Evolutionary conservation across 495 filamentous ascomycete genomes (phyloP), one percentile per base, ranked within the genome.

Genomic region (Aspergillus carlsbadensis): DNA sequence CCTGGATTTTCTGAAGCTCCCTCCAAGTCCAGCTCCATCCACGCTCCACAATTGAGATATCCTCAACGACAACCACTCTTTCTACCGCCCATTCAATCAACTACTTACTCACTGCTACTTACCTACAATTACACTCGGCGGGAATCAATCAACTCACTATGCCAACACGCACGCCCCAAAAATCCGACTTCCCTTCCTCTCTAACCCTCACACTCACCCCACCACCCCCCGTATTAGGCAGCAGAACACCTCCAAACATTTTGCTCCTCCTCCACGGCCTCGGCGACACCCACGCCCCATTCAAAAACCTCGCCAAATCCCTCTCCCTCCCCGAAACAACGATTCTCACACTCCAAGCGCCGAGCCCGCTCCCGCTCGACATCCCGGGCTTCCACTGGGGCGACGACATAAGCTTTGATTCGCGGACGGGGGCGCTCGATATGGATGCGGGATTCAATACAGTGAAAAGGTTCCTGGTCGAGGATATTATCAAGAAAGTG

Each of bases 241-340:
- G 8, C 40, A 34, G 39, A 31, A 13, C 39, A 17, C 40, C 58
- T 50, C 86, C 84, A 17, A 85, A 92, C 63, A 79, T 96, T 65
- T 87, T 98, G 35, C 70, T 97, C 67, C 83, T 97, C 45, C 85
- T 97, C 39, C 93, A 98, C 72, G 92, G 93, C 52, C 81, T 98
- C 2, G 94, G 94, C 29, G 93, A 97, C 70, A 84, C 81, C 14
- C 78, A 87, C 36, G 56, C 64, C 2, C 74, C 87, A 11, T 96
- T 96, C 75, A 78, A 84, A 47, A 59, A 70, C n/a, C 85, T 97
- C 56, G 90, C 82, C 35, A 72, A 73, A n/a, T 82, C 84, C 58
- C 71, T 97, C n/a, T 69, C 80, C 39, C 84, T 97, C 11, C 91
- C 92, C 0, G 88, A 91, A 64, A 94, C 95, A 39, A 80, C 83